phyloP scores from a whole-genome alignment of 2,329 filamentous ascomycete genomes.

The Calonectria crousiana region DNA sequence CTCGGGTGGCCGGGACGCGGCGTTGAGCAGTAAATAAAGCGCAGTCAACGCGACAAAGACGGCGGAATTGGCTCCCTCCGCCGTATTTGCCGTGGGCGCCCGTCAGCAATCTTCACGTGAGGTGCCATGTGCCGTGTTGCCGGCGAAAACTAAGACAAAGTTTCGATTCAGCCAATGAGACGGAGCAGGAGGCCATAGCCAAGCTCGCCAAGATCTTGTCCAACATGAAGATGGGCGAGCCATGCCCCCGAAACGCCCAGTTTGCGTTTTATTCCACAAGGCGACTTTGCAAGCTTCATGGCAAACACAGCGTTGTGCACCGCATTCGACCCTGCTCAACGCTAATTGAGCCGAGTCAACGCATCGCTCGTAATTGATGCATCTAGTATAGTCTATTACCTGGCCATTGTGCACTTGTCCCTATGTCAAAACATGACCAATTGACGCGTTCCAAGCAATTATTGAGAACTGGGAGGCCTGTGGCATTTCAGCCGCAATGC shows the following conservation, averaged over 20 bases:
- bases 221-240: not conserved
- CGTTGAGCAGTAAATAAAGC: not conserved
- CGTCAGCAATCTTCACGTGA: slow-evolving; percentile 15
- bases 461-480: not conserved
- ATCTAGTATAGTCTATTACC: not conserved
- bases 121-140: slow-evolving; percentile 15
- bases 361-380: not conserved
- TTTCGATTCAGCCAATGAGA: not conserved
- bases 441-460: not conserved
- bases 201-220: slow-evolving; percentile 6
- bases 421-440: not conserved
- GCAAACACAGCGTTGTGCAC: not conserved
- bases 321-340: not conserved
- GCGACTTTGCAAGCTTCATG: not conserved
- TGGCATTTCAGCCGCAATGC: not conserved
- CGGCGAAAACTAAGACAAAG: not conserved
- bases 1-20: not conserved
- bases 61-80: not conserved
- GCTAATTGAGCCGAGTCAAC: not conserved
- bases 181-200: not conserved
- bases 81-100: not conserved
- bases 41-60: not conserved
- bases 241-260: not conserved
- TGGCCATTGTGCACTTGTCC: not conserved
- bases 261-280: not conserved